Conservation (phyloP, 2,329 filamentous ascomycete genomes). For the Pseudogymnoascus verrucosus region DNA sequence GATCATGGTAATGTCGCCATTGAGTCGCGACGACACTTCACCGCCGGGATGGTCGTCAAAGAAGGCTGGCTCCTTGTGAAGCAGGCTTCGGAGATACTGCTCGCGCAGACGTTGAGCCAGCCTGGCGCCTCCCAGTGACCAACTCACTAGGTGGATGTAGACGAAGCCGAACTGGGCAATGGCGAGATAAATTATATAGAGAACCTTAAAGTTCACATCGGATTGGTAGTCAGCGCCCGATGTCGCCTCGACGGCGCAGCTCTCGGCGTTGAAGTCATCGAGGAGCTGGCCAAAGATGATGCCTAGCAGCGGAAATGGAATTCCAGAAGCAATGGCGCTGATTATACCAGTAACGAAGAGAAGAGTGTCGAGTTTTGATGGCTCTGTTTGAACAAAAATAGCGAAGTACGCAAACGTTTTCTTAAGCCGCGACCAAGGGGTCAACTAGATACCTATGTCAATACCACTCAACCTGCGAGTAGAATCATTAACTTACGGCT, state of each 20-base stretch:
- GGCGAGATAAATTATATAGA: constrained; percentile 55
- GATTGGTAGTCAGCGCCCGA: constrained; percentile 25
- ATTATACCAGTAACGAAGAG: constrained; percentile 33
- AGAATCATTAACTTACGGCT: not conserved
- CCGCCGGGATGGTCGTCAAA: constrained; percentile 46
- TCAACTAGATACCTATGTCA: not conserved
- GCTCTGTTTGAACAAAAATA: not conserved
- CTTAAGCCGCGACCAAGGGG: not conserved
- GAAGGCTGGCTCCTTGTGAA: constrained; percentile 45
- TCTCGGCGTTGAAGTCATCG: constrained; percentile 50
- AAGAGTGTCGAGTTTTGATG: constrained; percentile 21
- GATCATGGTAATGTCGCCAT: constrained; percentile 48
- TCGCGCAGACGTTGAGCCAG: constrained; percentile 46
- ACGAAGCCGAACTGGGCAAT: constrained; percentile 56
- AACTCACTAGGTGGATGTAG: constrained; percentile 55
- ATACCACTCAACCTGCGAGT: not conserved
- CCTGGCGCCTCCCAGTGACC: constrained; percentile 47
- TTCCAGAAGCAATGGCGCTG: constrained; percentile 46
- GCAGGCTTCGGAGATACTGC: constrained; percentile 40
- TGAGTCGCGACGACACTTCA: constrained; percentile 45
- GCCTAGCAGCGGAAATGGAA: constrained; percentile 55
- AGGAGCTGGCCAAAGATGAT: constrained; percentile 58
- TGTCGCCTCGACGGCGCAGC: constrained; percentile 35
- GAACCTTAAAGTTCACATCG: constrained; percentile 47
- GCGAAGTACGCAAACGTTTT: not conserved